phyloP scores from a whole-genome alignment of 495 filamentous ascomycete species.

The Glutinoglossum americanum region DNA sequence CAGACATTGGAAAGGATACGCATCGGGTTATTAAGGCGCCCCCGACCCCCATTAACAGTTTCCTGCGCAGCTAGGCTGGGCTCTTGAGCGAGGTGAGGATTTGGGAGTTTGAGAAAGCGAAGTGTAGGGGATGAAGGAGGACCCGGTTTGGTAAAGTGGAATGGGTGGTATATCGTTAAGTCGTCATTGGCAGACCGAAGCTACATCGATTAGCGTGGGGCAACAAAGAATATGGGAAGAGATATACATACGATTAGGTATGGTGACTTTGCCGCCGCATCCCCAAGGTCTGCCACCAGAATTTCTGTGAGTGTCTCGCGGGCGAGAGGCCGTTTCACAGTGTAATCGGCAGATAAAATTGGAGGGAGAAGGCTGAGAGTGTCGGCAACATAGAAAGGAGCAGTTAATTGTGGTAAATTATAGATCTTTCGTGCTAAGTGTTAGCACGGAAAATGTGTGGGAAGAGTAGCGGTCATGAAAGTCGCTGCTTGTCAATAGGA shows the following conservation, averaged over 20 bases:
- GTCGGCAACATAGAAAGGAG: conserved; percentile 39
- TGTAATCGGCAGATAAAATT: conserved; percentile 46
- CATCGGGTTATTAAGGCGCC: conserved; percentile 28
- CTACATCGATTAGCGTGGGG: conserved; percentile 19
- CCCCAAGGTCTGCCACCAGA: conserved; percentile 65
- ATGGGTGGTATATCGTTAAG: conserved; percentile 71
- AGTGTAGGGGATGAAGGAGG: conserved; percentile 21
- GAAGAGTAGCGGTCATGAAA: not conserved
- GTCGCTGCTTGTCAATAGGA: not conserved
- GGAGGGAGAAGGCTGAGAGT: conserved; percentile 60
- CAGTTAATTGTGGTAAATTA: conserved; percentile 36
- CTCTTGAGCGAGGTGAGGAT: conserved; percentile 35
- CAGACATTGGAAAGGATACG: conserved; percentile 40
- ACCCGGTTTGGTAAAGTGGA: conserved; percentile 10
- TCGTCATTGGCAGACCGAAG: conserved; percentile 61
- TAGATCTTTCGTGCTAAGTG: conserved; percentile 24
- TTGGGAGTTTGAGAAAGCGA: conserved; percentile 53
- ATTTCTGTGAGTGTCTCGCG: conserved; percentile 57
- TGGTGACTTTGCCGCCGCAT: conserved; percentile 41
- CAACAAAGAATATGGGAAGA: not conserved
- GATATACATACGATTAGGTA: conserved; percentile 49
- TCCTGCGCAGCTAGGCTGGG: conserved; percentile 19
- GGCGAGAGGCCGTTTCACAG: conserved; percentile 40
- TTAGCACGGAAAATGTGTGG: not conserved
- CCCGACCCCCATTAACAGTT: conserved; percentile 18